phyloP scores from a whole-genome alignment of 2,329 filamentous ascomycete genomes.

The Cytospora piceicola region DNA sequence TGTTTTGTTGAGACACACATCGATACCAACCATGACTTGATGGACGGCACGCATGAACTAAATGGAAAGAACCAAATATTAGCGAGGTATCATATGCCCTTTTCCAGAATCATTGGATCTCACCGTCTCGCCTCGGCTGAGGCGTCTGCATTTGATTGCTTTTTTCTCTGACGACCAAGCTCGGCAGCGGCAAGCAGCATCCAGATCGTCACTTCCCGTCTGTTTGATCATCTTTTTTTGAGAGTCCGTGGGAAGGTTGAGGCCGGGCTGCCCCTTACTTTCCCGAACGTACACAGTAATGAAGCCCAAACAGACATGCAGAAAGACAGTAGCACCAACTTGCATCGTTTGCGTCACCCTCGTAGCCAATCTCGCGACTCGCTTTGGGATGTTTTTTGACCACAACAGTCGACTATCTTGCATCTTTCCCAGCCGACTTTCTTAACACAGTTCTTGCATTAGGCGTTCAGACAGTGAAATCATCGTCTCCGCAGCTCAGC shows the following conservation, averaged over 20 bases:
- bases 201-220: constrained; percentile 27
- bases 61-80: not conserved
- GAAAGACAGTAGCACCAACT: constrained; percentile 5
- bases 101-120: not conserved
- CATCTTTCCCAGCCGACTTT: not conserved
- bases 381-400: not conserved
- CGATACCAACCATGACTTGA: not conserved
- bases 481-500: not conserved
- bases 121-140: not conserved
- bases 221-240: constrained; percentile 15
- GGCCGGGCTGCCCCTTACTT: constrained; percentile 3
- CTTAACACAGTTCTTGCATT: not conserved
- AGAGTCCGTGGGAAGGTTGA: not conserved
- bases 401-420: not conserved
- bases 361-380: not conserved
- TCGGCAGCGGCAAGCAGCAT: constrained; percentile 32
- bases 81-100: not conserved
- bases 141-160: not conserved
- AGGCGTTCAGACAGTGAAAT: not conserved
- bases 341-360: not conserved
- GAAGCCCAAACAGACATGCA: not conserved
- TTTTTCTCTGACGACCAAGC: constrained; percentile 5
- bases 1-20: not conserved
- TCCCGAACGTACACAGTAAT: not conserved
- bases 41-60: not conserved